Evolutionary conservation across 1,284 basidiomycete species (phyloP), one percentile per base, ranked within the genome.

Genomic region (Malassezia psittaci): DNA sequence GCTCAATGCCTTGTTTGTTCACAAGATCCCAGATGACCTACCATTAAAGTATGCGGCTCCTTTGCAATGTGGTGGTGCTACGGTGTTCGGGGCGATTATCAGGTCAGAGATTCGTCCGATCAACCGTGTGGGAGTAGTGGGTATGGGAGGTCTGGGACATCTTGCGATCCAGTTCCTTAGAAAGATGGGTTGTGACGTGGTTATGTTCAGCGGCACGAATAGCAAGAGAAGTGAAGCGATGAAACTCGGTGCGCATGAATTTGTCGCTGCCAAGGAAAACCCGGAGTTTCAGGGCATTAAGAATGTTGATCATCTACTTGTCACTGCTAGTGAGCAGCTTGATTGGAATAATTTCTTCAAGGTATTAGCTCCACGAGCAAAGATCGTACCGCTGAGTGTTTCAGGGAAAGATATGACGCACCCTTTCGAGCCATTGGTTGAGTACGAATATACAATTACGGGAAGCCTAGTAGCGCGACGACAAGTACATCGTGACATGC

Each of bases 131-230:
- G 75, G 69, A 5, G 66, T 78, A 5, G 75, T 77, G 48, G 77
- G 77, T 29, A 62, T 78, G 32, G 77, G 77, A 54, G 75, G 75
- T 48, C 69, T 77, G 2, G 75, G 75, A n/a, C 75, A 76, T 49
- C 62, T 77, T n/a, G 75, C 65, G 0, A 43, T 76, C 10, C 74
- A 74, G 56, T 75, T 68, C 51, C 69, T 72, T 6, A 48, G 62
- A 47, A 72, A 75, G 59, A 68, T 75, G 61, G 76, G 77, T 19
- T 74, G 60, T 58, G 63, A 70, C n/a, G 71, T 71, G 16, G 72
- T 76, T 24, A 75, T 73, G 7, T 62, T 78, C 15, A 75, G 74
- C 3, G 57, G 69, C n/a, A 60, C 61, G 29, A 60, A 64, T 44
- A 51, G 47, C 32, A 77, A 77, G 66, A 60, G 66, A 48, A 65